phyloP scores from a whole-genome alignment of 176 grass and related monocot species.

The Raddia guianensis region DNA sequence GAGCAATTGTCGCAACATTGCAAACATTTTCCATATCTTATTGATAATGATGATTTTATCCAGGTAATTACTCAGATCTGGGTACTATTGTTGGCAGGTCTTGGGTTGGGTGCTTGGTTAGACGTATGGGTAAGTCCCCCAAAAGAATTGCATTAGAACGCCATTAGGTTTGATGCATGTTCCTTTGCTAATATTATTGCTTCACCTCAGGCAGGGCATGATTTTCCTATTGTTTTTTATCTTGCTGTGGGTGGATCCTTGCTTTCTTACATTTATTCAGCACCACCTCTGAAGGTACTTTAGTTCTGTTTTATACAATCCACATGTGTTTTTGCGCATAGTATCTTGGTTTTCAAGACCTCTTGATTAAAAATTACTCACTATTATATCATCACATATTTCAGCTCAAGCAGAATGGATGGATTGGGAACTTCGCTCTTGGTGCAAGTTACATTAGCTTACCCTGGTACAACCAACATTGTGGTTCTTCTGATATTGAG shows the following conservation, averaged over 20 bases:
- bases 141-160: slow-evolving; percentile 19
- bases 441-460: slow-evolving; percentile 95
- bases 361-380: neutral
- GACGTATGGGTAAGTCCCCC: slow-evolving; percentile 85
- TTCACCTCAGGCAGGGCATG: slow-evolving; percentile 83
- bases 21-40: slow-evolving; percentile 27
- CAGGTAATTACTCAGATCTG: slow-evolving; percentile 99
- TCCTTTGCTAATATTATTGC: slow-evolving; percentile 37
- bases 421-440: slow-evolving; percentile 98
- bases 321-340: neutral
- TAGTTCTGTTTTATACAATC: slow-evolving; percentile 22
- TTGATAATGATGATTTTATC: slow-evolving; percentile 36
- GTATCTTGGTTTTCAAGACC: slow-evolving; percentile 15
- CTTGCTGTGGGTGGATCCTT: slow-evolving; percentile 96
- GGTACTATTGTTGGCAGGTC: slow-evolving; percentile 80
- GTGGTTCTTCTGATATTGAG: slow-evolving; percentile 13
- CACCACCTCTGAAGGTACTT: slow-evolving; percentile 91
- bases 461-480: slow-evolving; percentile 64
- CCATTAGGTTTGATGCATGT: neutral
- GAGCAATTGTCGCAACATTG: neutral
- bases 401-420: slow-evolving; percentile 95
- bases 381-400: slow-evolving; percentile 24
- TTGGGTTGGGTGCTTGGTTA: slow-evolving; percentile 87
- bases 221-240: slow-evolving; percentile 90
- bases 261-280: slow-evolving; percentile 99